Evolutionary conservation across 2,329 filamentous ascomycete species (phyloP).

Genomic region (Verticillium tricorpus): DNA sequence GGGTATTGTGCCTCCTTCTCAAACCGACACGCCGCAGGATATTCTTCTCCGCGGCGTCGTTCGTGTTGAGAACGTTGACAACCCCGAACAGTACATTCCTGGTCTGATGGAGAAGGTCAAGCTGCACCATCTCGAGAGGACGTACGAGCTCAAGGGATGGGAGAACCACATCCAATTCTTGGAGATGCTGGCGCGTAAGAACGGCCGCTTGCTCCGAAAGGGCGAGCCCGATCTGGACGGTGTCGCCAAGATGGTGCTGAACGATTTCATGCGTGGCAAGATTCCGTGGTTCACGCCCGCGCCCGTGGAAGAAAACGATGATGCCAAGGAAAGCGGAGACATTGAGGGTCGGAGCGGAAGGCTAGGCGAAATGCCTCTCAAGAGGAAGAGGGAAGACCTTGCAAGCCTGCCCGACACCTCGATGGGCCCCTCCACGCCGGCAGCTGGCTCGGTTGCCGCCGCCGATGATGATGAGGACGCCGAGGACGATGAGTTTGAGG

Average conservation of each 20-base stretch:
- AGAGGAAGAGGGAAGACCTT: constrained; percentile 62
- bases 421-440: constrained; percentile 20
- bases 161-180: constrained; percentile 76
- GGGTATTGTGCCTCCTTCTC: constrained; percentile 88
- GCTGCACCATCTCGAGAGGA: constrained; percentile 82
- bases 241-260: constrained; percentile 93
- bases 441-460: constrained; percentile 20
- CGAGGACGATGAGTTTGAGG: constrained; percentile 36
- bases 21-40: constrained; percentile 77
- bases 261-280: constrained; percentile 92
- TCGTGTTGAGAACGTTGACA: constrained; percentile 85
- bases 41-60: constrained; percentile 88
- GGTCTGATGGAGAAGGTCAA: constrained; percentile 76
- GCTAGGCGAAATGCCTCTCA: constrained; percentile 81
- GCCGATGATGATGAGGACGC: constrained; percentile 29
- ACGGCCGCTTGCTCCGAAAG: constrained; percentile 78
- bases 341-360: constrained; percentile 71
- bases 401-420: constrained; percentile 36
- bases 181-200: constrained; percentile 81
- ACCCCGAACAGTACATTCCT: constrained; percentile 92
- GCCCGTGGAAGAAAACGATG: constrained; percentile 50
- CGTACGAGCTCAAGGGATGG: constrained; percentile 83
- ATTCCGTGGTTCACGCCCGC: constrained; percentile 94
- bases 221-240: constrained; percentile 95
- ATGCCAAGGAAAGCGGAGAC: constrained; percentile 42